These are phyloP conservation scores for Omphalotus olearius DNA, from an alignment of 1,284 basidiomycete species.

Conservation along the genomic window DNA sequence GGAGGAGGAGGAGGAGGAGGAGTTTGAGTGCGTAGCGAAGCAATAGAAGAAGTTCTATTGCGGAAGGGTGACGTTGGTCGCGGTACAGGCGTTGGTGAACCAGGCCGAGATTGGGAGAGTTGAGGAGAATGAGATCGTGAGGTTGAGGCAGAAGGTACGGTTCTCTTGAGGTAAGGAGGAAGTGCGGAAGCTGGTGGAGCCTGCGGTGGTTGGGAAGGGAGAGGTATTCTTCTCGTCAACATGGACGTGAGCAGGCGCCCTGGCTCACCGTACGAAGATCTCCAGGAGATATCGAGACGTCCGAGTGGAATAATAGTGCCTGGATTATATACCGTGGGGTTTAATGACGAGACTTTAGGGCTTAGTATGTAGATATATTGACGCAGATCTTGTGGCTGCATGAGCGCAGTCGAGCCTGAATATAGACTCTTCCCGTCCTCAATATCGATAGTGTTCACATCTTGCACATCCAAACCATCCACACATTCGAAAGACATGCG, in stretches of 20 bases:
- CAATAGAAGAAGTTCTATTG: slow-evolving; percentile 35
- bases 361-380: slow-evolving; percentile 83
- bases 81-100: slow-evolving; percentile 35
- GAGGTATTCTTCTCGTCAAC: slow-evolving; percentile 68
- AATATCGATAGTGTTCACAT: slow-evolving; percentile 39
- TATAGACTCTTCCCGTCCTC: slow-evolving; percentile 41
- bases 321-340: slow-evolving; percentile 50
- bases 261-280: slow-evolving; percentile 75
- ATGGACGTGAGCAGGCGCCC: slow-evolving; percentile 82
- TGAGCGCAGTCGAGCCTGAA: slow-evolving; percentile 57
- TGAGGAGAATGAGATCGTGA: slow-evolving; percentile 54
- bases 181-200: slow-evolving; percentile 57
- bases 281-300: slow-evolving; percentile 79
- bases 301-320: slow-evolving; percentile 76
- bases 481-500: slow-evolving; percentile 69
- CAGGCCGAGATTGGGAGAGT: slow-evolving; percentile 43
- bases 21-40: slow-evolving; percentile 30
- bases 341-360: slow-evolving; percentile 42
- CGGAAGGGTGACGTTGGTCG: slow-evolving; percentile 56
- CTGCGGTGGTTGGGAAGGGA: slow-evolving; percentile 36
- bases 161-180: slow-evolving; percentile 66
- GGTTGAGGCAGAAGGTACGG: slow-evolving; percentile 30
- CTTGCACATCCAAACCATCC: slow-evolving; percentile 62
- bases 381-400: slow-evolving; percentile 77
- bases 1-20: slow-evolving; percentile 55